Evolutionary conservation across 1,284 basidiomycete species (phyloP).

Genomic region (Pascua guehoae): DNA sequence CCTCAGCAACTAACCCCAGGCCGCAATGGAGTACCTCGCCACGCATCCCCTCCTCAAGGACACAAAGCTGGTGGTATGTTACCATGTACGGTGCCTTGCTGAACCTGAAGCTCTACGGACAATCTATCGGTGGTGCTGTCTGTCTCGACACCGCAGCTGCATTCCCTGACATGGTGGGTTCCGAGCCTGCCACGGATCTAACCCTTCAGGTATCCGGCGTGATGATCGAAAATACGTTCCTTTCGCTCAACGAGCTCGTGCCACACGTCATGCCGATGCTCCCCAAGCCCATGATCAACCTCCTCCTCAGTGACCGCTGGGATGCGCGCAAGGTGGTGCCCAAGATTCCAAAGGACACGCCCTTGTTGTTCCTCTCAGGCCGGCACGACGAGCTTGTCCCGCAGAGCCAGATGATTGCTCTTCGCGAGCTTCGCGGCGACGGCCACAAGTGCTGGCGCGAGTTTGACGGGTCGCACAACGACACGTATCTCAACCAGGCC

Average conservation of each 20-base stretch:
- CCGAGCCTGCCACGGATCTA: constrained; percentile 42
- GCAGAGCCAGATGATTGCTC: constrained; percentile 71
- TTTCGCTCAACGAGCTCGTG: constrained; percentile 72
- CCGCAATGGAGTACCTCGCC: constrained; percentile 68
- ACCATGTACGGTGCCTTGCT: background rate
- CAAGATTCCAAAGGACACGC: constrained; percentile 64
- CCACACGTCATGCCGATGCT: constrained; percentile 77
- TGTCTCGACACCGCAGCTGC: constrained; percentile 79
- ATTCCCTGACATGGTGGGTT: constrained; percentile 64
- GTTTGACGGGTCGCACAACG: constrained; percentile 69
- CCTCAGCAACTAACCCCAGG: constrained; percentile 34
- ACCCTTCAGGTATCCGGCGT: constrained; percentile 51
- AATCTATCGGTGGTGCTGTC: constrained; percentile 95
- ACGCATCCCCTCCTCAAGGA: constrained; percentile 65
- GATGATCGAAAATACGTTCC: constrained; percentile 92
- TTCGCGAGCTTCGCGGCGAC: constrained; percentile 60
- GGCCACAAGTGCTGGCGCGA: constrained; percentile 57
- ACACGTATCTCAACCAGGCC: constrained; percentile 63
- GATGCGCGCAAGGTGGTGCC: constrained; percentile 70
- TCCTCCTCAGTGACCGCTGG: constrained; percentile 65
- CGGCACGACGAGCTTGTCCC: constrained; percentile 79
- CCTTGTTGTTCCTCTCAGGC: constrained; percentile 83
- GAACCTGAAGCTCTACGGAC: constrained; percentile 65
- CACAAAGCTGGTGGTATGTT: constrained; percentile 51
- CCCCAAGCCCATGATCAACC: constrained; percentile 53